Evolutionary conservation across 2,329 filamentous ascomycete species (phyloP).

Genomic region (Raffaelea albimanens): DNA sequence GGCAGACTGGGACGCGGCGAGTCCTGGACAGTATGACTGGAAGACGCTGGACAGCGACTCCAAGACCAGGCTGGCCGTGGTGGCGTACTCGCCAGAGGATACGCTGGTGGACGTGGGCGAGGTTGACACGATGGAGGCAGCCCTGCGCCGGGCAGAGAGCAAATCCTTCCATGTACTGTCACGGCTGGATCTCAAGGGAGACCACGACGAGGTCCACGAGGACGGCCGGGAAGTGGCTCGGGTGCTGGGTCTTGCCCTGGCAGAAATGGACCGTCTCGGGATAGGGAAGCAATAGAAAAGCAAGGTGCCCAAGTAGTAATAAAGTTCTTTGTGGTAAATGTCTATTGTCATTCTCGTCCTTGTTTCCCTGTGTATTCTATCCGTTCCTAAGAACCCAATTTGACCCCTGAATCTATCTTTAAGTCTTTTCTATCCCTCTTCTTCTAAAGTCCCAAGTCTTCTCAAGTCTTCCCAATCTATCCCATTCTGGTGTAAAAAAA

Average conservation of each 20-base stretch:
- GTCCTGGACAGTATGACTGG: conserved; percentile 36
- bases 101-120: conserved; percentile 47
- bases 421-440: neutral
- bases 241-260: conserved; percentile 26
- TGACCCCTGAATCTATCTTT: neutral
- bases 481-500: too few species aligned
- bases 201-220: conserved; percentile 56
- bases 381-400: too few species aligned
- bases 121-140: conserved; percentile 43
- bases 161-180: conserved; percentile 22
- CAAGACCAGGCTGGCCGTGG: conserved; percentile 20
- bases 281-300: too few species aligned
- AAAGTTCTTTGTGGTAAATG: too few species aligned
- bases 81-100: conserved; percentile 38
- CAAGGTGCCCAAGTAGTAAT: too few species aligned
- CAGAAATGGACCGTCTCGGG: too few species aligned
- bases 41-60: neutral
- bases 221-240: conserved; percentile 47
- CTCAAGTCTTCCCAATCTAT: neutral
- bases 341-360: too few species aligned
- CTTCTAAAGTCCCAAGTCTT: too few species aligned
- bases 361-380: too few species aligned
- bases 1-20: conserved; percentile 41
- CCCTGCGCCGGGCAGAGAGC: conserved; percentile 25
- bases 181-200: conserved; percentile 40